These are phyloP conservation scores for Amaranthus hypochondriacus DNA, from an alignment of 148 eudicot species.

Conservation along the genomic window DNA sequence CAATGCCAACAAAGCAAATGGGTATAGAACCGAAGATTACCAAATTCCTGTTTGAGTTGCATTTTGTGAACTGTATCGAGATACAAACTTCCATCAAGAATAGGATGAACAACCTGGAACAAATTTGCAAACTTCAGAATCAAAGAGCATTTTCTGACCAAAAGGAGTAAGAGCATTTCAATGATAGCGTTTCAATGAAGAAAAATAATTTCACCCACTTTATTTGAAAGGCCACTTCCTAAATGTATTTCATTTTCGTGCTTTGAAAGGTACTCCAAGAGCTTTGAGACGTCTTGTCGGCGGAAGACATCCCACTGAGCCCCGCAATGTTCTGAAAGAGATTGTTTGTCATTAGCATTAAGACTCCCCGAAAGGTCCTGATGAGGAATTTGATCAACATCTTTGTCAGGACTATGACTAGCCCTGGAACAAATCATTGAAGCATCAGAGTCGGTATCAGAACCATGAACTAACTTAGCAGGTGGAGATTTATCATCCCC, in stretches of 20 bases:
- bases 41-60: slow-evolving; percentile 80
- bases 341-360: slow-evolving; percentile 9
- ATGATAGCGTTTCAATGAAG: neutral
- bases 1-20: neutral
- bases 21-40: slow-evolving; percentile 35
- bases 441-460: slow-evolving; percentile 63
- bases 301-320: slow-evolving; percentile 92
- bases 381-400: slow-evolving; percentile 36
- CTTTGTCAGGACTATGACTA: slow-evolving; percentile 42
- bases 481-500: slow-evolving; percentile 26
- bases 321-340: slow-evolving; percentile 34
- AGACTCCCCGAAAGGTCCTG: slow-evolving; percentile 28
- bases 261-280: slow-evolving; percentile 57
- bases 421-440: slow-evolving; percentile 59
- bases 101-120: slow-evolving; percentile 67
- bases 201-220: slow-evolving; percentile 31
- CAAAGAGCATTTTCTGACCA: slow-evolving; percentile 12
- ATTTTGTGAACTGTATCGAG: slow-evolving; percentile 68
- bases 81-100: slow-evolving; percentile 70
- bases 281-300: slow-evolving; percentile 76
- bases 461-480: slow-evolving; percentile 30
- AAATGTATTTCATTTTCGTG: slow-evolving; percentile 47
- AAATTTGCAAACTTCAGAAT: slow-evolving; percentile 14
- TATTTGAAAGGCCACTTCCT: slow-evolving; percentile 28
- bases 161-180: slow-evolving; percentile 3